A percentile compares a stretch with the other conserved stretches of the same genome.
phyloP scores from a whole-genome alignment of 2,329 filamentous ascomycete species.

The Bretziella fagacearum region DNA sequence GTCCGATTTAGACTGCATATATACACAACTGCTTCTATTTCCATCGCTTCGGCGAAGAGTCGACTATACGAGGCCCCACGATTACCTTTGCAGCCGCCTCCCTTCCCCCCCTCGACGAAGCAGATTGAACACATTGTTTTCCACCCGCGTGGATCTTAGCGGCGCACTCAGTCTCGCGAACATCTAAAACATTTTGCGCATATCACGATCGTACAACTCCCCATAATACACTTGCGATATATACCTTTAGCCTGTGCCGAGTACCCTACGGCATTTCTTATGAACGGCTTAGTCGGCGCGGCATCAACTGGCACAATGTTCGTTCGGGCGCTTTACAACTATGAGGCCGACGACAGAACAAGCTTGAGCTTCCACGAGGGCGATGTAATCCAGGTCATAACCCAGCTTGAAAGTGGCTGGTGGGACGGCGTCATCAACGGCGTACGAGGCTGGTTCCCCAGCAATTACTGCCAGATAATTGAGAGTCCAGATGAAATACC shows the following conservation, averaged over 20 bases:
- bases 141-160: too few species aligned
- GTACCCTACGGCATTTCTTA: constrained; percentile 20
- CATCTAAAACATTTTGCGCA: too few species aligned
- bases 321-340: constrained; percentile 91
- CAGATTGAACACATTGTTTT: too few species aligned
- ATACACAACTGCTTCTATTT: too few species aligned
- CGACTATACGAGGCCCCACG: too few species aligned
- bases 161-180: too few species aligned
- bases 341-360: constrained; percentile 91
- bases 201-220: too few species aligned
- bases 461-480: constrained; percentile 91
- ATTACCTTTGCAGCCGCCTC: too few species aligned
- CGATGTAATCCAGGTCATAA: constrained; percentile 96
- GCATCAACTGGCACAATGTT: constrained; percentile 58
- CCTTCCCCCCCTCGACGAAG: too few species aligned
- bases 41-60: too few species aligned
- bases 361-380: constrained; percentile 94
- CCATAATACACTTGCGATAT: neutral
- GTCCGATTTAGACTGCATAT: too few species aligned
- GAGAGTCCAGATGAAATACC: constrained; percentile 56
- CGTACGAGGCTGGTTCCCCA: constrained; percentile 95
- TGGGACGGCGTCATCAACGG: constrained; percentile 98
- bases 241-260: constrained; percentile 6
- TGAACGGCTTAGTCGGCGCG: constrained; percentile 45
- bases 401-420: constrained; percentile 94